These are phyloP conservation scores for Bipolaris oryzae DNA, from an alignment of 2,329 filamentous ascomycete genomes.

Conservation along the genomic window DNA sequence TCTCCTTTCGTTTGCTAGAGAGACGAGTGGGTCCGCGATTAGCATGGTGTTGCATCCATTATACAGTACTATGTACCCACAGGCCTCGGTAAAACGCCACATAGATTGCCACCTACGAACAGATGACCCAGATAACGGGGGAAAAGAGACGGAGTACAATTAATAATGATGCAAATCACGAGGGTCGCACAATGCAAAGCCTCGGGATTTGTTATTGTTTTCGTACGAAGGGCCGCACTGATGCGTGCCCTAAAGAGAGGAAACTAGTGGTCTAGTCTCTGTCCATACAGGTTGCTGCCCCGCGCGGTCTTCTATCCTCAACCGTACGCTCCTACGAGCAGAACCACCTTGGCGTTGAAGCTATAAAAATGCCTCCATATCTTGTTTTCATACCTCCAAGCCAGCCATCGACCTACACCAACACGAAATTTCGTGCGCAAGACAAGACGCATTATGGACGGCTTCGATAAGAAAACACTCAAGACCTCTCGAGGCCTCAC, in stretches of 20 bases:
- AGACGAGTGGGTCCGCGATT: neutral
- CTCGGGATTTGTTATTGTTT: neutral
- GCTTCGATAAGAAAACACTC: slow-evolving; percentile 35
- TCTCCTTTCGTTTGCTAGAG: neutral
- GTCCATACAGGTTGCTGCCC: neutral
- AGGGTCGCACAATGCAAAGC: neutral
- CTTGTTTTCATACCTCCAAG: too few relatives aligned
- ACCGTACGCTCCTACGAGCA: neutral
- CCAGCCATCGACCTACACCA: neutral
- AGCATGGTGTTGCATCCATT: neutral
- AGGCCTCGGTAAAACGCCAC: neutral
- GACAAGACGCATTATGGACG: slow-evolving; percentile 28
- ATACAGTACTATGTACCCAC: neutral
- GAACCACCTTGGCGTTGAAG: neutral
- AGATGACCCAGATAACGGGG: neutral
- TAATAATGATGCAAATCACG: too few relatives aligned
- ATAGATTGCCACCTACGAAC: neutral
- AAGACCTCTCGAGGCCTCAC: slow-evolving; percentile 34
- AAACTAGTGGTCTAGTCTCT: neutral
- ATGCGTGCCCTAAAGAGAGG: neutral
- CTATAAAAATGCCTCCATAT: neutral
- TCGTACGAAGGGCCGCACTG: neutral
- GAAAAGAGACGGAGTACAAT: neutral
- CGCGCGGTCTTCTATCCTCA: neutral
- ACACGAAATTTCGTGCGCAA: neutral